Conservation (phyloP, 202 grass and related monocot genomes). For the Digitaria exilis region DNA sequence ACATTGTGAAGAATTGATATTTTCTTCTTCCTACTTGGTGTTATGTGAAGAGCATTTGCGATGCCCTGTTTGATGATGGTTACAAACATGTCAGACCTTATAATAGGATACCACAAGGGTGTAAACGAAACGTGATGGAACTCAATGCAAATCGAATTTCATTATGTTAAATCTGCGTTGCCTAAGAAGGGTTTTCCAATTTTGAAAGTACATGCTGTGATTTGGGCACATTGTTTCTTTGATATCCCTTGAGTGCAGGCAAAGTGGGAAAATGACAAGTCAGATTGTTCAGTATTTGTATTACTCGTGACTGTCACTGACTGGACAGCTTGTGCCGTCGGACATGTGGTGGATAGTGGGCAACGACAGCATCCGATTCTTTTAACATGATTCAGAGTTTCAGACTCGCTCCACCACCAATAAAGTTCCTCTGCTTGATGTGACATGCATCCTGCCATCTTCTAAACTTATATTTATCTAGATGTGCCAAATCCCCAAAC, state of each 20-base stretch:
- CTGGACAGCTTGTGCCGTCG: not conserved
- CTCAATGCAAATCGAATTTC: not conserved
- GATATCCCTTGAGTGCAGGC: not conserved
- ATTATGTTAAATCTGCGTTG: not conserved
- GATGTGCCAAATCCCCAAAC: not conserved
- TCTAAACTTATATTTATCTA: not conserved
- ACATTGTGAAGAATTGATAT: constrained; percentile 62
- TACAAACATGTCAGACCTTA: constrained; percentile 22
- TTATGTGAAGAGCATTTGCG: constrained; percentile 43
- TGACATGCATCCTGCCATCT: not conserved
- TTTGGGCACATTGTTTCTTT: not conserved
- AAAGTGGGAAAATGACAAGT: not conserved
- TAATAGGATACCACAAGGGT: not conserved
- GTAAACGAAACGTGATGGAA: not conserved
- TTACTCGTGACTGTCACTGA: not conserved
- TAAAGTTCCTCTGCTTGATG: not conserved
- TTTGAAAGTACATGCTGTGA: not conserved
- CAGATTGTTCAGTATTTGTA: not conserved
- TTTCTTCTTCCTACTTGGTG: constrained; percentile 58
- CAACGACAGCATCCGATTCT: not conserved
- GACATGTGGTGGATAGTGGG: not conserved
- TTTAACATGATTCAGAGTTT: too few species aligned
- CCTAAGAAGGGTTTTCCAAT: not conserved
- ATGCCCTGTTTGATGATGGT: constrained; percentile 44
- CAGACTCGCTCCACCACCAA: not conserved